Conservation (phyloP, 768 basidiomycete genomes). For the Amanita thiersii region DNA sequence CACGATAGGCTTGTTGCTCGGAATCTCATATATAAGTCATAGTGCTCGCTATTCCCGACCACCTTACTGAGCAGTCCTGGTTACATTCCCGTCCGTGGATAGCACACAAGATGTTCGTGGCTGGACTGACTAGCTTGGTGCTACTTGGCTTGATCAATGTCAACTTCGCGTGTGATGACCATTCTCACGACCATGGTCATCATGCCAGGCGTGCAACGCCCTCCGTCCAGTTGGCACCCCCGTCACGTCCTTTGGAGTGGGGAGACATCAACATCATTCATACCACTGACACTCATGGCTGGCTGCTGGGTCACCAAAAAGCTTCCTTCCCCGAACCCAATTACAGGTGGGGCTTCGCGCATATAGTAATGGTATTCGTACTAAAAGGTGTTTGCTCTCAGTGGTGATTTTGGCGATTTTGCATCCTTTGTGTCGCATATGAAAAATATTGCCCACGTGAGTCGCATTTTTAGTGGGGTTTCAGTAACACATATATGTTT, state of each 20-base stretch:
- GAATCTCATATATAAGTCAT: no score
- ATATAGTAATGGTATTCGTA: neutral
- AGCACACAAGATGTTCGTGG: neutral
- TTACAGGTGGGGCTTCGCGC: slow-evolving; percentile 39
- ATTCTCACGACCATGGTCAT: slow-evolving; percentile 20
- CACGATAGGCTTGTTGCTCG: no score
- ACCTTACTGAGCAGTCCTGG: no score
- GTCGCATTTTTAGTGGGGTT: neutral
- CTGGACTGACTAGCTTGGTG: neutral
- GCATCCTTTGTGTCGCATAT: slow-evolving; percentile 80
- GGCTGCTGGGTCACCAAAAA: slow-evolving; percentile 79
- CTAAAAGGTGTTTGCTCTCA: slow-evolving; percentile 8
- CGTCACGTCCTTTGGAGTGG: slow-evolving; percentile 69
- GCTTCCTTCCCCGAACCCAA: slow-evolving; percentile 65
- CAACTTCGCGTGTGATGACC: slow-evolving; percentile 18
- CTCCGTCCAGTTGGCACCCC: slow-evolving; percentile 37
- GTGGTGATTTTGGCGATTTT: slow-evolving; percentile 63
- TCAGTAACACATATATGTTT: neutral
- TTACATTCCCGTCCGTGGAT: no score
- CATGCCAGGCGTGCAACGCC: slow-evolving; percentile 30
- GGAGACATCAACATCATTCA: slow-evolving; percentile 84
- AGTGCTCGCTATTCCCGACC: no score
- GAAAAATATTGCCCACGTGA: slow-evolving; percentile 62
- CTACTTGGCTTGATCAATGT: neutral
- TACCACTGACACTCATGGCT: slow-evolving; percentile 74